Conservation (phyloP, 2,329 filamentous ascomycete genomes). For the Aspergillus persii region DNA sequence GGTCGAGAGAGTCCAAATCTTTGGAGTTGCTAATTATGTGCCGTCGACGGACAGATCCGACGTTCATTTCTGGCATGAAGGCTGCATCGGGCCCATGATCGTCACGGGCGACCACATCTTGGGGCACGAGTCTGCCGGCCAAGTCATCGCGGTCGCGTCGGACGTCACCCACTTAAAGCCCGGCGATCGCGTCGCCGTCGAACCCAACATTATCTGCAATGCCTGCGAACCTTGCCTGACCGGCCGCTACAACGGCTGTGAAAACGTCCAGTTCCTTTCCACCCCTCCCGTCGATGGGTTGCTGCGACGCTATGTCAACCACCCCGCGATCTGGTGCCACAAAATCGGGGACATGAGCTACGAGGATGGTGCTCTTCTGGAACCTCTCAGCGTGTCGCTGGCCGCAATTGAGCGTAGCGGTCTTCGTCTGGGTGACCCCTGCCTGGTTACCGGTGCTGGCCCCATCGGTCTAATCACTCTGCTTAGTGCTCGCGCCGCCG, state of each 20-base stretch:
- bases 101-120: constrained; percentile 86
- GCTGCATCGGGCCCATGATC: constrained; percentile 94
- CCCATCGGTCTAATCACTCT: constrained; percentile 90
- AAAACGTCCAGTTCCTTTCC: constrained; percentile 78
- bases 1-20: background rate
- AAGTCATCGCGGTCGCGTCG: constrained; percentile 68
- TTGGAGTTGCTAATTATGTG: constrained; percentile 9
- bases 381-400: constrained; percentile 84
- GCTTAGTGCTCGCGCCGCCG: constrained; percentile 79
- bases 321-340: constrained; percentile 92
- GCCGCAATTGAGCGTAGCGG: constrained; percentile 82
- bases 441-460: constrained; percentile 86
- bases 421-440: constrained; percentile 78
- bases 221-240: constrained; percentile 87
- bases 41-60: constrained; percentile 62
- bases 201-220: constrained; percentile 91
- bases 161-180: constrained; percentile 74
- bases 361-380: constrained; percentile 85
- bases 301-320: constrained; percentile 88
- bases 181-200: constrained; percentile 88
- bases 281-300: constrained; percentile 87
- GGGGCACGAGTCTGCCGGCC: constrained; percentile 84
- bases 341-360: constrained; percentile 91
- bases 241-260: constrained; percentile 93
- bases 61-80: constrained; percentile 95